Percentiles rank a stretch among this genome's conserved stretches.
These are phyloP conservation scores for Xylaria multiplex DNA, from an alignment of 2,329 filamentous ascomycete genomes.

Conservation along the genomic window DNA sequence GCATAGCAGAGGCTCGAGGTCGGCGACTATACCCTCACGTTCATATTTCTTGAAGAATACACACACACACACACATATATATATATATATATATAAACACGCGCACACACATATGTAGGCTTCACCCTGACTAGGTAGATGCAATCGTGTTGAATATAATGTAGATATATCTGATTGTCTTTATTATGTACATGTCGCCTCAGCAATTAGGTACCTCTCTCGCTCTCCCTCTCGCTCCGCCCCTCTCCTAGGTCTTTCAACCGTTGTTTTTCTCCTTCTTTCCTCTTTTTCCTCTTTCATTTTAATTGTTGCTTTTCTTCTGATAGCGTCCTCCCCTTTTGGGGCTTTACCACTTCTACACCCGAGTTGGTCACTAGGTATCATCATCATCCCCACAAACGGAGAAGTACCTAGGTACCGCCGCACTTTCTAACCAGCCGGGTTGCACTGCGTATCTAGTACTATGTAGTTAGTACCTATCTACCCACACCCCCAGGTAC, in stretches of 20 bases:
- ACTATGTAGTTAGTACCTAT: too few species aligned
- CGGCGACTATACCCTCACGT: conserved; percentile 36
- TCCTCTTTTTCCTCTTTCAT: background rate
- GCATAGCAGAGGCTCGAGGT: conserved; percentile 32
- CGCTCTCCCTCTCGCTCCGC: background rate
- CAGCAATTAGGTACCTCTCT: background rate
- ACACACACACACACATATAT: background rate
- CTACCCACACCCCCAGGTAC: too few species aligned
- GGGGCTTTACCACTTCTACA: too few species aligned
- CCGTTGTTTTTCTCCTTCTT: background rate
- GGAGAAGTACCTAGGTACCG: too few species aligned
- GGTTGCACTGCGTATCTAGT: background rate
- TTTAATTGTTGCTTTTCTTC: too few species aligned
- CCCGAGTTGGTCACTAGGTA: too few species aligned
- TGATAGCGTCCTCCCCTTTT: background rate
- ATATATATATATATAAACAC: conserved; percentile 1
- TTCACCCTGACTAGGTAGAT: background rate
- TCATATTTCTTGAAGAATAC: conserved; percentile 7
- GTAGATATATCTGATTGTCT: too few species aligned
- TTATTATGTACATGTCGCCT: too few species aligned
- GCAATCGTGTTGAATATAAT: too few species aligned
- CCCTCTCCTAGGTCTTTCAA: background rate
- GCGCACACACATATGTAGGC: background rate
- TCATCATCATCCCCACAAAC: too few species aligned
- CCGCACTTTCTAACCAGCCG: too few species aligned